Conservation (phyloP, 129 eudicot species). For the Artemisia annua region DNA sequence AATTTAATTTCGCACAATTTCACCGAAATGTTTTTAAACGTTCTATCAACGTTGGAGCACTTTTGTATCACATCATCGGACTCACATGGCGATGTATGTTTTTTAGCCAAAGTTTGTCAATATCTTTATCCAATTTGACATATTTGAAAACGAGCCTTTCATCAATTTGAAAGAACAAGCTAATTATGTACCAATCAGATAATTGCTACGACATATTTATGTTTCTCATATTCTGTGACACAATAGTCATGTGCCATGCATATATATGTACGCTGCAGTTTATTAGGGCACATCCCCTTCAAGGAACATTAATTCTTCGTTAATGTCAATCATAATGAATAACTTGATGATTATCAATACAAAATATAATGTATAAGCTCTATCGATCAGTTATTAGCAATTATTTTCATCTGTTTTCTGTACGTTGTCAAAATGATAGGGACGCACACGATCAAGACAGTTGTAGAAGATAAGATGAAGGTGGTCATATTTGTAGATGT, state of each 20-base stretch:
- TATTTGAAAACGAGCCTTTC: background rate
- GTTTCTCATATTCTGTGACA: background rate
- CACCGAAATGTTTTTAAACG: background rate
- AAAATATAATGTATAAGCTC: background rate
- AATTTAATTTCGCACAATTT: constrained; percentile 14
- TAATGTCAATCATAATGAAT: background rate
- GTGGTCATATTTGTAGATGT: constrained; percentile 18
- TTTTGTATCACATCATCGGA: constrained; percentile 1
- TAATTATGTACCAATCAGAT: background rate
- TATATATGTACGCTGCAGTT: background rate
- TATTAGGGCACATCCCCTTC: constrained; percentile 6
- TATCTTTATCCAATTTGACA: constrained; percentile 5
- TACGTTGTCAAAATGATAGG: constrained; percentile 13
- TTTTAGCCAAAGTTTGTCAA: background rate
- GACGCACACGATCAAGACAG: constrained; percentile 20
- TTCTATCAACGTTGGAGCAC: constrained; percentile 7
- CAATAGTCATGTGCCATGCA: constrained; percentile 5
- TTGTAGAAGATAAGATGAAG: constrained; percentile 33
- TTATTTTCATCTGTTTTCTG: constrained; percentile 9
- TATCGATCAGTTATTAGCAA: background rate
- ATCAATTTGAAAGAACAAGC: background rate
- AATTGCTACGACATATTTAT: background rate
- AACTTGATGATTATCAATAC: constrained; percentile 9
- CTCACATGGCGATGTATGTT: background rate
- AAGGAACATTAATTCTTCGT: too few relatives aligned